These are phyloP conservation scores for Symbiodinium pilosum DNA, from an alignment of 73 alveolate species.

Conservation along the genomic window DNA sequence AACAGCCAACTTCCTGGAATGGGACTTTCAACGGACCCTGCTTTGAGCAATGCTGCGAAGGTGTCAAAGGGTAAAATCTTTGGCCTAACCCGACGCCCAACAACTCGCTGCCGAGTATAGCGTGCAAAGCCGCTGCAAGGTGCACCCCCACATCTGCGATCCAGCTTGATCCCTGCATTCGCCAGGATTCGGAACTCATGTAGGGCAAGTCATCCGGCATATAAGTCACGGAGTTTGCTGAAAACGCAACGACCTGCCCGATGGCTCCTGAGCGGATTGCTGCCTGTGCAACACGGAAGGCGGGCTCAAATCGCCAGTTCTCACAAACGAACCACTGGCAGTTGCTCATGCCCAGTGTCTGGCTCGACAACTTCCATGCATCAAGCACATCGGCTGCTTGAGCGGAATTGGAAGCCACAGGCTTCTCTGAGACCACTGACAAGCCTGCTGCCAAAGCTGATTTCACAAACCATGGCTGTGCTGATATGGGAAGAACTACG, in stretches of 20 bases:
- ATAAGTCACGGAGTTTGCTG: slow-evolving; percentile 13
- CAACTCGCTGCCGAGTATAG: slow-evolving; percentile 24
- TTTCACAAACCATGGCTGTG: slow-evolving; percentile 10
- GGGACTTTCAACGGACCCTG: neutral
- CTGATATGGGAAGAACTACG: slow-evolving; percentile 55
- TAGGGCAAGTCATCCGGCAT: slow-evolving; percentile 28
- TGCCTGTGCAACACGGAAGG: slow-evolving; percentile 32
- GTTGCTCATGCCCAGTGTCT: neutral
- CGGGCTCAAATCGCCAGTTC: slow-evolving; percentile 87
- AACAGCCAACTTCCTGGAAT: slow-evolving; percentile 36
- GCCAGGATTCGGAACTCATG: slow-evolving; percentile 36
- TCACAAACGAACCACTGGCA: slow-evolving; percentile 41
- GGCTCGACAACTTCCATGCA: neutral
- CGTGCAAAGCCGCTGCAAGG: slow-evolving; percentile 57
- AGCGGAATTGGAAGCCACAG: slow-evolving; percentile 13
- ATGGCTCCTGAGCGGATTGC: slow-evolving; percentile 2
- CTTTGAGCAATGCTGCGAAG: slow-evolving; percentile 33
- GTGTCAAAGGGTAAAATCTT: slow-evolving; percentile 46
- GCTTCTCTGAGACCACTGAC: slow-evolving; percentile 65
- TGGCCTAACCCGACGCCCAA: neutral
- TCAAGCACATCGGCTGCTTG: slow-evolving; percentile 24
- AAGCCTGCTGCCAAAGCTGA: slow-evolving; percentile 27
- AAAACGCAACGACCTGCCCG: slow-evolving; percentile 32
- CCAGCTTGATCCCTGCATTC: slow-evolving; percentile 49
- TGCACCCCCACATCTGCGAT: slow-evolving; percentile 77